These are phyloP conservation scores for Fusarium sambucinum DNA, from an alignment of 2,329 filamentous ascomycete species.

Conservation along the genomic window DNA sequence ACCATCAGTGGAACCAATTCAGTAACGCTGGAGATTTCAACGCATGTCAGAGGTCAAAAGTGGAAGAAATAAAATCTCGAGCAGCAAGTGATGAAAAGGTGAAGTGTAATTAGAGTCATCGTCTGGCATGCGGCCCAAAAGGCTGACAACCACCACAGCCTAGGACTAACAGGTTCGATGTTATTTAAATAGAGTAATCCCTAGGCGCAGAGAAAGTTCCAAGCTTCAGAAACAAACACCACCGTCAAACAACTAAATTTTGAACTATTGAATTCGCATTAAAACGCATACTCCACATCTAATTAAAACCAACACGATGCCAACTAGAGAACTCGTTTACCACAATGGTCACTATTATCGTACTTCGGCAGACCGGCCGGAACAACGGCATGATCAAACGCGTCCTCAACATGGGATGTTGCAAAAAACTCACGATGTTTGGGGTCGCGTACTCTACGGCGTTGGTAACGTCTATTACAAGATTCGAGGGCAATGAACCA, in stretches of 20 bases:
- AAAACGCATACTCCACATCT: constrained; percentile 12
- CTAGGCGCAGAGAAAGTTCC: neutral
- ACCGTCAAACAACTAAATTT: constrained; percentile 1
- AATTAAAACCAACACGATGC: constrained; percentile 35
- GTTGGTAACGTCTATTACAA: constrained; percentile 56
- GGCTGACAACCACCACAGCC: constrained; percentile 19
- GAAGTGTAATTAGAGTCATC: constrained; percentile 30
- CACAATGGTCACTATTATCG: constrained; percentile 50
- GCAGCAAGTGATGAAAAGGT: constrained; percentile 20
- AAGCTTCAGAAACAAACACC: neutral
- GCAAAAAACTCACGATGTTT: constrained; percentile 53
- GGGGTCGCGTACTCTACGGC: constrained; percentile 56
- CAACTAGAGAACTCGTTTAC: constrained; percentile 46
- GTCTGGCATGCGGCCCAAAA: constrained; percentile 11
- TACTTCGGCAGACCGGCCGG: constrained; percentile 28
- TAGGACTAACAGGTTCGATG: neutral
- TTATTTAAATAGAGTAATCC: constrained; percentile 27
- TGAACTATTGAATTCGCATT: neutral
- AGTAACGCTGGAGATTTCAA: constrained; percentile 14
- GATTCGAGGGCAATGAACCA: constrained; percentile 46
- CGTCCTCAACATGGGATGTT: constrained; percentile 44
- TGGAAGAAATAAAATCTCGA: constrained; percentile 11
- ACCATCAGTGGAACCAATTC: constrained; percentile 27
- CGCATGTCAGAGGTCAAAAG: constrained; percentile 23
- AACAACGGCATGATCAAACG: constrained; percentile 16